Evolutionary conservation across 352 stramenopile genomes (phyloP).

Genomic region (Pseudoperonospora humuli): DNA sequence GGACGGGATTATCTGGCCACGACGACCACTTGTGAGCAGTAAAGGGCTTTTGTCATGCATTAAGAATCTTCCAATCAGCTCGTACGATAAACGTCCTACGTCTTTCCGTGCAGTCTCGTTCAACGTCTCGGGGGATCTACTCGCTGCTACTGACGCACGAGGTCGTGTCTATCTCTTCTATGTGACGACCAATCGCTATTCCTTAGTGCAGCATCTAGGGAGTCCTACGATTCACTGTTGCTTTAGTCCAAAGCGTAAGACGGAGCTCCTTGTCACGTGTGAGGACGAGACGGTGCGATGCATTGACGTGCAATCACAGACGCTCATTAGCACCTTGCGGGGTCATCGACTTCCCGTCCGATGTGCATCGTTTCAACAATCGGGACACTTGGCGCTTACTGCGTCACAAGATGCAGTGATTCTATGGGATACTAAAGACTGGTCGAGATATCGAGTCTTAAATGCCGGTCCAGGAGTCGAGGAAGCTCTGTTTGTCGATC

Average conservation of each 20-base stretch:
- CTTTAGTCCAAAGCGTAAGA: slow-evolving; percentile 59
- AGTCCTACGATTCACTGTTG: slow-evolving; percentile 47
- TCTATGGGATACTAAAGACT: slow-evolving; percentile 80
- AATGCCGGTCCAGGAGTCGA: slow-evolving; percentile 67
- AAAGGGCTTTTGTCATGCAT: slow-evolving; percentile 61
- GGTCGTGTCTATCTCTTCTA: slow-evolving; percentile 78
- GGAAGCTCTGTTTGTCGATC: slow-evolving; percentile 48
- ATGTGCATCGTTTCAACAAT: slow-evolving; percentile 63
- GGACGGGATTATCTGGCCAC: slow-evolving; percentile 69
- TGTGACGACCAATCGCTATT: slow-evolving; percentile 64
- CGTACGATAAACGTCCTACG: slow-evolving; percentile 41
- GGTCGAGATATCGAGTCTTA: slow-evolving; percentile 71
- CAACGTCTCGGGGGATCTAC: slow-evolving; percentile 52
- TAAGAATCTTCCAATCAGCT: slow-evolving; percentile 56
- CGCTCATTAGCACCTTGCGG: slow-evolving; percentile 68
- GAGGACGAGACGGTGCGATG: slow-evolving; percentile 75
- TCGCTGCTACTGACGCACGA: slow-evolving; percentile 67
- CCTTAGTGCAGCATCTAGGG: slow-evolving; percentile 63
- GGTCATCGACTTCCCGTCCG: slow-evolving; percentile 49
- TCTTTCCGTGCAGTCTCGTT: slow-evolving; percentile 61
- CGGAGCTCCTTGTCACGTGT: slow-evolving; percentile 76
- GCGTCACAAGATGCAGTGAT: slow-evolving; percentile 74
- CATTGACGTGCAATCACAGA: slow-evolving; percentile 68
- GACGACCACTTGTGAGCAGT: slow-evolving; percentile 54
- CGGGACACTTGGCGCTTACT: slow-evolving; percentile 62